phyloP scores from a whole-genome alignment of 306 rosid genomes.

The Citrullus amarus region DNA sequence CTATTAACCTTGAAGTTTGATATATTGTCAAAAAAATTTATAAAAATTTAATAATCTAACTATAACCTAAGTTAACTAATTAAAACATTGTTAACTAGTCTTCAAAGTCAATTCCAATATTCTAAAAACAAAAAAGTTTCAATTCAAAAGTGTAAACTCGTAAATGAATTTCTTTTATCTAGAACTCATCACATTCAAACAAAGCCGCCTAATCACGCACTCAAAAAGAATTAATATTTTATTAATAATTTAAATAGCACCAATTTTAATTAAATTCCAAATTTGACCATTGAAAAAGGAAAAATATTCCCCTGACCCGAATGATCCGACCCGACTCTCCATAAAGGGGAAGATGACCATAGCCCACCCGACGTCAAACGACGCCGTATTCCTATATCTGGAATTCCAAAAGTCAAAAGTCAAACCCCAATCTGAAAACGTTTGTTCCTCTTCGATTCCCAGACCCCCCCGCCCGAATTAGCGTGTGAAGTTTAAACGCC shows the following conservation, averaged over 20 bases:
- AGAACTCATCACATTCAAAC: background rate
- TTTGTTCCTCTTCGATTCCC: background rate
- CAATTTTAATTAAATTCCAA: too few relatives aligned
- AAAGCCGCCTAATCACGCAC: background rate
- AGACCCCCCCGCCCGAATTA: background rate
- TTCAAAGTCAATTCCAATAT: background rate
- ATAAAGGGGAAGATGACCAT: too few relatives aligned
- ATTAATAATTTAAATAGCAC: background rate
- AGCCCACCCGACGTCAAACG: background rate
- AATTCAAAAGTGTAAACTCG: background rate
- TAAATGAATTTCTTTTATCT: background rate
- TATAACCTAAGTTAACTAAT: too few relatives aligned
- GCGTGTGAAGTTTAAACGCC: conserved; percentile 21
- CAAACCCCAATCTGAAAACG: conserved; percentile 18
- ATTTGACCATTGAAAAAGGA: too few relatives aligned
- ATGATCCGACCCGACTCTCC: too few relatives aligned
- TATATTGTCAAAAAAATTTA: too few relatives aligned
- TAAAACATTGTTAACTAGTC: too few relatives aligned
- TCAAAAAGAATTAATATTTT: background rate
- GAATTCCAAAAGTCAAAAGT: conserved; percentile 1
- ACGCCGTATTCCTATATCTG: background rate
- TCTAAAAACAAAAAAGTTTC: background rate
- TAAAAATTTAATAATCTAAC: too few relatives aligned
- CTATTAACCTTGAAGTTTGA: too few relatives aligned
- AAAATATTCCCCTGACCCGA: too few relatives aligned